Percentiles rank a stretch among this genome's conserved stretches.
phyloP scores from a whole-genome alignment of 1,284 basidiomycete species.

The Tranzscheliella williamsii region DNA sequence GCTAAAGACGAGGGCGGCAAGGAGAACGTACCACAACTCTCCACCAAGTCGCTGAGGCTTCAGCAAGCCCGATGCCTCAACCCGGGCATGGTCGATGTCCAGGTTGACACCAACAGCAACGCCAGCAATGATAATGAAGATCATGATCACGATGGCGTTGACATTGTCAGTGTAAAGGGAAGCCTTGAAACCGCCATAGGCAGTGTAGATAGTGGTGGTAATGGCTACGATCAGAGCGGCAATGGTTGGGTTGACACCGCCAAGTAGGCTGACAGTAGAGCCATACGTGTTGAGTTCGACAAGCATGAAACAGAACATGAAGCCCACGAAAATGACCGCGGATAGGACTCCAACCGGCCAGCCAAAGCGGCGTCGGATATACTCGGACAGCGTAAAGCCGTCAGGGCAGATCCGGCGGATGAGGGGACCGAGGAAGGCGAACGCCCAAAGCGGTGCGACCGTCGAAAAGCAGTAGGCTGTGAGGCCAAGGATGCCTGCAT shows the following conservation, averaged over 20 bases:
- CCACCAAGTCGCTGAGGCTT: constrained; percentile 53
- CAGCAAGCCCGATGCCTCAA: constrained; percentile 50
- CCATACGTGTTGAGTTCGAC: constrained; percentile 61
- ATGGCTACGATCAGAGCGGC: constrained; percentile 58
- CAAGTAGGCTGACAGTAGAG: constrained; percentile 45
- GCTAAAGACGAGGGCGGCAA: constrained; percentile 55
- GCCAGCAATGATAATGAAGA: constrained; percentile 55
- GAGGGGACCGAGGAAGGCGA: constrained; percentile 58
- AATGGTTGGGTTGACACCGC: constrained; percentile 51
- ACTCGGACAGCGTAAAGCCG: constrained; percentile 60
- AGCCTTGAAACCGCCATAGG: constrained; percentile 61
- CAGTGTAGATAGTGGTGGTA: constrained; percentile 59
- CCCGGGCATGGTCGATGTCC: constrained; percentile 43
- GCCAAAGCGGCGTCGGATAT: constrained; percentile 57
- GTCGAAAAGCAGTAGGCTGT: constrained; percentile 57
- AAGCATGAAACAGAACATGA: constrained; percentile 61
- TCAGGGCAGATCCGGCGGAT: constrained; percentile 57
- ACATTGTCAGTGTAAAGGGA: constrained; percentile 61
- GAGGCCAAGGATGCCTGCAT: constrained; percentile 56
- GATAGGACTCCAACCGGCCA: constrained; percentile 57
- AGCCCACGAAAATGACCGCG: constrained; percentile 55
- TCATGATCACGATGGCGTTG: constrained; percentile 56
- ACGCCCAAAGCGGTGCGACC: constrained; percentile 55
- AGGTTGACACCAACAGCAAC: constrained; percentile 55
- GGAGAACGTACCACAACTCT: constrained; percentile 59